Percentiles rank a stretch among this genome's conserved stretches.
Evolutionary conservation across 306 rosid species (phyloP).

Genomic region (Gastrolobium bilobum): DNA sequence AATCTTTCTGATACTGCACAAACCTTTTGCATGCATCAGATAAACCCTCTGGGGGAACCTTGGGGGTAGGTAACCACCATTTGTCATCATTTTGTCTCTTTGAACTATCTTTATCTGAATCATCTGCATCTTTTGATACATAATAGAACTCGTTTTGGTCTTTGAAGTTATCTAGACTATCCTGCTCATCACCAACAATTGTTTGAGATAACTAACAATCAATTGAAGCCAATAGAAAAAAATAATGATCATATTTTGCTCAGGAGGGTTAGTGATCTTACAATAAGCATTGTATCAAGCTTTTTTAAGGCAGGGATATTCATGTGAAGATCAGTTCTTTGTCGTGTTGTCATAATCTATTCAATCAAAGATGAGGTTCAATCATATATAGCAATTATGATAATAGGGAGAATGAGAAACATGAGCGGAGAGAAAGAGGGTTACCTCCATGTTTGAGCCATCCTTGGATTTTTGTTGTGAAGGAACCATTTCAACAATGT

Average conservation of each 20-base stretch:
- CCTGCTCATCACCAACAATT: conserved; percentile 62
- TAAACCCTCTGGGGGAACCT: conserved; percentile 83
- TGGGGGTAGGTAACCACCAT: conserved; percentile 97
- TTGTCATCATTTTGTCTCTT: conserved; percentile 78
- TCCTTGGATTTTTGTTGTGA: conserved; percentile 82
- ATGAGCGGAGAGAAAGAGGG: background rate
- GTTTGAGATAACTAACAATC: conserved; percentile 28
- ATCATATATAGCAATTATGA: conserved; percentile 15
- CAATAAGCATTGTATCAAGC: conserved; percentile 92
- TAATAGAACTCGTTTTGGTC: conserved; percentile 83
- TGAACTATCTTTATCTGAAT: conserved; percentile 61
- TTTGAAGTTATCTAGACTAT: conserved; percentile 83
- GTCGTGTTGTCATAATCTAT: conserved; percentile 95
- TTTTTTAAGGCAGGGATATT: conserved; percentile 93
- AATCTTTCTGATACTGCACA: conserved; percentile 91
- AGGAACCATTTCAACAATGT: conserved; percentile 93
- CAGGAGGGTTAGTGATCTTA: conserved; percentile 53
- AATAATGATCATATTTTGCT: conserved; percentile 12
- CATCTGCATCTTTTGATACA: conserved; percentile 70
- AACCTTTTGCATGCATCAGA: conserved; percentile 87
- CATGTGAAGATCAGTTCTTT: conserved; percentile 93
- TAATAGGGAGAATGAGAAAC: background rate
- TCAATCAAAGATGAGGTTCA: conserved; percentile 43
- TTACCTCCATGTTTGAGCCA: conserved; percentile 92
- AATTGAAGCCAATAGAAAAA: conserved; percentile 20